A percentile compares a stretch with the other conserved stretches of the same genome.
These are phyloP conservation scores for Leccinum boreale DNA, from an alignment of 768 basidiomycete species.

Conservation along the genomic window DNA sequence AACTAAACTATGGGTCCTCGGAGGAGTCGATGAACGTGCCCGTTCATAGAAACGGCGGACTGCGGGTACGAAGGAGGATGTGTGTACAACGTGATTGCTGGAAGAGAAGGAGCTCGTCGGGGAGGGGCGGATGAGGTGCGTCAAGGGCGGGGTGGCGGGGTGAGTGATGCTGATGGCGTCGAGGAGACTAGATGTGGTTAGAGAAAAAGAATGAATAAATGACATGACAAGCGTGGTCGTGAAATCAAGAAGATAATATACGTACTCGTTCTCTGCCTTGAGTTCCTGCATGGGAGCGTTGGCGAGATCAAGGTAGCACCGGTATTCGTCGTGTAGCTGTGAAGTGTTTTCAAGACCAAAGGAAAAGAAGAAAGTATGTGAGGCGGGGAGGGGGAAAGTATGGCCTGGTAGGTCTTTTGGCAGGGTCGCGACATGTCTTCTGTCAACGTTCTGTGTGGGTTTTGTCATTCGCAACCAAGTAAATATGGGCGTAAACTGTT, in stretches of 20 bases:
- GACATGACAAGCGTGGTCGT: not conserved
- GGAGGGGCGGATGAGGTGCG: slow-evolving; percentile 29
- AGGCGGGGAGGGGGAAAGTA: no score
- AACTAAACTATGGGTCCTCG: no score
- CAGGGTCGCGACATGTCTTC: no score
- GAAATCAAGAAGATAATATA: not conserved
- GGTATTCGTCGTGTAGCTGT: slow-evolving; percentile 23
- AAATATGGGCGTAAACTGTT: no score
- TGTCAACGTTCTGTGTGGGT: no score
- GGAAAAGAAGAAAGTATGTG: no score
- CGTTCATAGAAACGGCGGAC: slow-evolving; percentile 18
- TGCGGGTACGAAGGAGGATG: slow-evolving; percentile 3
- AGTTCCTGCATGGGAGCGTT: slow-evolving; percentile 28
- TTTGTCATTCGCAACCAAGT: no score
- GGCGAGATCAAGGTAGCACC: slow-evolving; percentile 28
- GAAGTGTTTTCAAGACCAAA: no score
- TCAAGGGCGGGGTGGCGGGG: slow-evolving; percentile 30
- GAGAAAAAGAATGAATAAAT: not conserved
- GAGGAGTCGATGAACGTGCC: slow-evolving; percentile 7
- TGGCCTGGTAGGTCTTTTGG: no score
- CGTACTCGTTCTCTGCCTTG: slow-evolving; percentile 33
- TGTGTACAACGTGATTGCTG: slow-evolving; percentile 14
- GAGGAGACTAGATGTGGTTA: slow-evolving; percentile 20
- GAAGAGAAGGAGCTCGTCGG: slow-evolving; percentile 20
- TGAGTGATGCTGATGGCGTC: slow-evolving; percentile 33